These are phyloP conservation scores for Thalassiosira profunda DNA, from an alignment of 108 stramenopile species.

Conservation along the genomic window DNA sequence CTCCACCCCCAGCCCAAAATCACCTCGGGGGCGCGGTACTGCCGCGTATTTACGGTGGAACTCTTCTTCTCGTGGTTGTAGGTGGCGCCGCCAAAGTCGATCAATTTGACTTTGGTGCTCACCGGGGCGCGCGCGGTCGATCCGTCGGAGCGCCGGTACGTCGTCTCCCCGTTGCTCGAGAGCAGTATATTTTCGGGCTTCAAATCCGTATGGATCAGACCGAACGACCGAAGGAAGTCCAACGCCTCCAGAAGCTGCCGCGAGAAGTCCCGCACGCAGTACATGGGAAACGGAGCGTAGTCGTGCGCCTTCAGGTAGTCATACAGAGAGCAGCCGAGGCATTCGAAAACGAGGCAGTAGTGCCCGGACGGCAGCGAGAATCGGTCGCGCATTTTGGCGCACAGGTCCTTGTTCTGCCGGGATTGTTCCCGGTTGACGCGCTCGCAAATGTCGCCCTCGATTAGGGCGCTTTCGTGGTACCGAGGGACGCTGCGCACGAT, in stretches of 20 bases:
- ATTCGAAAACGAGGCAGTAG: constrained; percentile 96
- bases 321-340: constrained; percentile 91
- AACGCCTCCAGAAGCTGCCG: constrained; percentile 92
- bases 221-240: constrained; percentile 91
- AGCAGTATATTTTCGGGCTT: constrained; percentile 99
- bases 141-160: constrained; percentile 43
- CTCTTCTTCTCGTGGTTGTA: constrained; percentile 93
- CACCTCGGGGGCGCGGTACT: constrained; percentile 99
- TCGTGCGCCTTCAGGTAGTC: constrained; percentile 92
- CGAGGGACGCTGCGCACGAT: constrained; percentile 90
- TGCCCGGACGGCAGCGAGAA: constrained; percentile 83
- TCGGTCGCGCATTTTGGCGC: constrained; percentile 80
- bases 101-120: constrained; percentile 84
- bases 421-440: constrained; percentile 85
- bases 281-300: constrained; percentile 89
- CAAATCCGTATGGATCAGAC: constrained; percentile 97
- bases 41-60: constrained; percentile 96
- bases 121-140: constrained; percentile 51
- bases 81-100: constrained; percentile 99
- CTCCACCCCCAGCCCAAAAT: constrained; percentile 97
- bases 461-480: constrained; percentile 92
- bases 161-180: constrained; percentile 49
- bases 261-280: constrained; percentile 82
- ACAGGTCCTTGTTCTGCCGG: constrained; percentile 64
- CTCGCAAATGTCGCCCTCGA: constrained; percentile 94